Conservation (phyloP, 2,329 filamentous ascomycete genomes). For the Tolypocladium endophyticum region DNA sequence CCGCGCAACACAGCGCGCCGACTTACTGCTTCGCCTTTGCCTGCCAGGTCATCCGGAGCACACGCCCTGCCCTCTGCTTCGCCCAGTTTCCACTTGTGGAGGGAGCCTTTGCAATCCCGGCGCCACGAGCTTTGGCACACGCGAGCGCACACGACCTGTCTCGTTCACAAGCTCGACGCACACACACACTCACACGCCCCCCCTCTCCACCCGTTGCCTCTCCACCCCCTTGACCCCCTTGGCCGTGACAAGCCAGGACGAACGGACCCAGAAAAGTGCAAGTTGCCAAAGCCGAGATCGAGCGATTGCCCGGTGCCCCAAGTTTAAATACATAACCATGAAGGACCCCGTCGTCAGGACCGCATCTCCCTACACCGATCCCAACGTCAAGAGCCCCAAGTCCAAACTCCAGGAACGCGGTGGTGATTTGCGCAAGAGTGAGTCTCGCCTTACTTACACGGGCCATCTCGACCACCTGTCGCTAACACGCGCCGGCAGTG, state of each 20-base stretch:
- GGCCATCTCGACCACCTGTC: not conserved
- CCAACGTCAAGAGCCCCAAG: conserved; percentile 27
- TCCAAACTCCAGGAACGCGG: conserved; percentile 25
- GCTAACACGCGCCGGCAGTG: conserved; percentile 26
- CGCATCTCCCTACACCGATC: conserved; percentile 26
- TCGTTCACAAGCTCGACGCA: not conserved
- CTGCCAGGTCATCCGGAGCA: not conserved
- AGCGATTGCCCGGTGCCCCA: conserved; percentile 1
- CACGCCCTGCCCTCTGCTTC: not conserved
- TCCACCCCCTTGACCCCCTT: not conserved
- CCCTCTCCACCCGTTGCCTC: not conserved
- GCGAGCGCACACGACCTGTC: not conserved
- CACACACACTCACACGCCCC: conserved; percentile 3
- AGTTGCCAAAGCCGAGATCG: conserved; percentile 5
- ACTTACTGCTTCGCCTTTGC: not conserved
- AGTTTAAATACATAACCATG: conserved; percentile 28
- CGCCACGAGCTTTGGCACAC: conserved; percentile 3
- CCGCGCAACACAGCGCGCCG: not conserved
- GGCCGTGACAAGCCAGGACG: not conserved
- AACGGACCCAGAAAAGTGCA: not conserved
- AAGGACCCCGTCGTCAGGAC: conserved; percentile 28
- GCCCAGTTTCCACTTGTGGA: not conserved
- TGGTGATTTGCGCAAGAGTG: conserved; percentile 31
- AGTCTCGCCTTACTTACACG: conserved; percentile 10
- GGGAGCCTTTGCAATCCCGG: not conserved